Base-by-base conservation (phyloP, 108 stramenopile genomes). In the Nannochloropsis salina region DNA sequence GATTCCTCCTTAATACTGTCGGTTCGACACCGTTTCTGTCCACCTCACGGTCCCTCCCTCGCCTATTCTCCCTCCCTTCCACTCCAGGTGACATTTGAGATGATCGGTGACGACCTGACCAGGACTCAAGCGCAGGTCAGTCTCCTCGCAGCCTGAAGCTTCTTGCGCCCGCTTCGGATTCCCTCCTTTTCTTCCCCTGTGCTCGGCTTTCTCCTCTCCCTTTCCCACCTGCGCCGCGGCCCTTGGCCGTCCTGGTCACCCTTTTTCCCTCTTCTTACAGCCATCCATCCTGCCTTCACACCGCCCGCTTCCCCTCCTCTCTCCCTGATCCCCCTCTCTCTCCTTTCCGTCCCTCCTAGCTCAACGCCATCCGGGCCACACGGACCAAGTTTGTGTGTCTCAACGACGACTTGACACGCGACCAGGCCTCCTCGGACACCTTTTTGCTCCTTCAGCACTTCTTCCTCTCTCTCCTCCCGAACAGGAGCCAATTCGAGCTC, bases 301-400 rank as follows among this genome's bases (percentile, higher is more conserved):
- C 31, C 31, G 31, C 31, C 47, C 15, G 12, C 47, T 15, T 51
- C 47, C 47, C 47, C 15, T 15, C 15, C 47, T 51, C 47, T 15
- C 47, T 51, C 47, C 47, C 47, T 51, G 15, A 51, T 51, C 47
- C 47, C 47, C 15, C 47, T 15, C 47, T 51, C 47, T 15, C 47
- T 51, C 12, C 10, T 15, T 51, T 15, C 47, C 47, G 10, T 15
- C 47, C 15, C 47, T 15, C 47, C 12, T 51, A 90, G 82, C 88
- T 92, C n/a, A 88, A 92, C 81, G 81, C 85, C 74, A 85, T 91
- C 21, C 87, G 92, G 40, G 86, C 83, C 43, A 43, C 88, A 43
- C 85, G 87, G 47, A n/a, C 89, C 15, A 92, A 92, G 82, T 92
- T 92, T 80, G 85, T 92, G 40, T 92, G 92, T 86, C 83, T 92